Percentiles rank a stretch among this genome's conserved stretches.
Conservation (phyloP, 2,329 filamentous ascomycete species). For the Aspergillus thermomutatus region DNA sequence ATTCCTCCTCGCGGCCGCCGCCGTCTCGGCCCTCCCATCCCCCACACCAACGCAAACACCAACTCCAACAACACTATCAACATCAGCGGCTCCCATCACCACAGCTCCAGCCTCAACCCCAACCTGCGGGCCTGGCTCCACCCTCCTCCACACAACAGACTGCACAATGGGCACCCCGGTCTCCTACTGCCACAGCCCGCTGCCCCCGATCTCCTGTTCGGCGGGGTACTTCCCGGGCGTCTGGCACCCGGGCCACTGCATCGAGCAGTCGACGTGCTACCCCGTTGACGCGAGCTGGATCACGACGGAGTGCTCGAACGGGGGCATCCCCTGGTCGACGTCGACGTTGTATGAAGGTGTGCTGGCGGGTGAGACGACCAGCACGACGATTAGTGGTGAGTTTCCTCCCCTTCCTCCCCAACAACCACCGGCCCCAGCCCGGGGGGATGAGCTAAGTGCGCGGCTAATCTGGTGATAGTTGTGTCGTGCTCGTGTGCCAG, state of each 20-base stretch:
- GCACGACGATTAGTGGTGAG: slow-evolving; percentile 13
- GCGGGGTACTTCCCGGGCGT: slow-evolving; percentile 20
- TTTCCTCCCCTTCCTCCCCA: background rate
- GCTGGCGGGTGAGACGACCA: slow-evolving; percentile 12
- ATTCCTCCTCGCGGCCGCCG: background rate
- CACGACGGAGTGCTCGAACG: slow-evolving; percentile 23
- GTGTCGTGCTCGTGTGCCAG: slow-evolving; percentile 22
- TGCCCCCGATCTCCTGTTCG: slow-evolving; percentile 16
- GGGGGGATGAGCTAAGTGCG: no score
- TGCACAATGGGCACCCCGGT: slow-evolving; percentile 24
- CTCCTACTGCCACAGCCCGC: slow-evolving; percentile 19
- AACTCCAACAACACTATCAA: background rate
- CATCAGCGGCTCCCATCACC: background rate
- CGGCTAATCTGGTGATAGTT: slow-evolving; percentile 4
- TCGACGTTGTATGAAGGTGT: slow-evolving; percentile 19
- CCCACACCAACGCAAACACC: background rate
- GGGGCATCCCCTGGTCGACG: slow-evolving; percentile 17
- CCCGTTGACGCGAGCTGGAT: slow-evolving; percentile 20
- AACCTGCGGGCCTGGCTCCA: background rate
- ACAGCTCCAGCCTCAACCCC: background rate
- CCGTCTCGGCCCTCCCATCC: background rate
- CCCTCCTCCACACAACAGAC: slow-evolving; percentile 16
- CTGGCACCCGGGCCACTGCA: slow-evolving; percentile 25
- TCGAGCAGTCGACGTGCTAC: slow-evolving; percentile 20
- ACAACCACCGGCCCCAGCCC: no score